A percentile compares a stretch with the other conserved stretches of the same genome.
Conservation (phyloP, 345 rosid species). For the Citrus australasica region DNA sequence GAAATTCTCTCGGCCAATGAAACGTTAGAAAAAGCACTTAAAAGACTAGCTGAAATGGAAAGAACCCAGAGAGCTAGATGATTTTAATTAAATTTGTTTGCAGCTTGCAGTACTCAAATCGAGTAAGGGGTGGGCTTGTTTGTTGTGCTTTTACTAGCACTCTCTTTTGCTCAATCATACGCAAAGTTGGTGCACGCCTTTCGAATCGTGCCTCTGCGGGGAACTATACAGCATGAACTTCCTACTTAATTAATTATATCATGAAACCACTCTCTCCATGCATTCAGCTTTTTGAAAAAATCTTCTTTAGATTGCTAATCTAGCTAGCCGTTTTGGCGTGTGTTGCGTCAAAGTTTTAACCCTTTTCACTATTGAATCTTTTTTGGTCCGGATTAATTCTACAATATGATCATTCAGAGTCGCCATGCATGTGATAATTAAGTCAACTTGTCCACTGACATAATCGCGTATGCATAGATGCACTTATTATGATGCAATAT, state of each 20-base stretch:
- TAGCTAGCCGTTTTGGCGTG: no score
- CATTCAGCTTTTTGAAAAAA: not conserved
- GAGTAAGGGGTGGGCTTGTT: slow-evolving; percentile 27
- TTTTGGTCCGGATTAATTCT: slow-evolving; percentile 3
- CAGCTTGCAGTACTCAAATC: slow-evolving; percentile 9
- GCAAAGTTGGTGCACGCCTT: slow-evolving; percentile 50
- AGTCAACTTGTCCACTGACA: not conserved
- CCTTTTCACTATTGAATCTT: slow-evolving; percentile 6
- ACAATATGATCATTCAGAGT: not conserved
- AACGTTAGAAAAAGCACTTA: not conserved
- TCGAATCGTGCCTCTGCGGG: slow-evolving; percentile 13
- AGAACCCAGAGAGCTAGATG: not conserved
- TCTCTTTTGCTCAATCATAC: slow-evolving; percentile 39
- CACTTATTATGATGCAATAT: slow-evolving; percentile 8
- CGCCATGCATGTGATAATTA: slow-evolving; percentile 1
- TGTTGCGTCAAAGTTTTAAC: not conserved
- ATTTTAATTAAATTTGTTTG: no score
- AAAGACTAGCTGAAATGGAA: not conserved
- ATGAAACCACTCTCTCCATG: no score
- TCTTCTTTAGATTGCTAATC: slow-evolving; percentile 6
- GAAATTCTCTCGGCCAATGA: not conserved
- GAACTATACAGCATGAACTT: slow-evolving; percentile 2
- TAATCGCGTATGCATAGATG: not conserved
- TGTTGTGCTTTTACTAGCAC: slow-evolving; percentile 34
- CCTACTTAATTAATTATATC: not conserved